Percentiles rank a stretch among this genome's conserved stretches.
phyloP scores from a whole-genome alignment of 495 filamentous ascomycete genomes.

The Parathielavia hyrcaniae region DNA sequence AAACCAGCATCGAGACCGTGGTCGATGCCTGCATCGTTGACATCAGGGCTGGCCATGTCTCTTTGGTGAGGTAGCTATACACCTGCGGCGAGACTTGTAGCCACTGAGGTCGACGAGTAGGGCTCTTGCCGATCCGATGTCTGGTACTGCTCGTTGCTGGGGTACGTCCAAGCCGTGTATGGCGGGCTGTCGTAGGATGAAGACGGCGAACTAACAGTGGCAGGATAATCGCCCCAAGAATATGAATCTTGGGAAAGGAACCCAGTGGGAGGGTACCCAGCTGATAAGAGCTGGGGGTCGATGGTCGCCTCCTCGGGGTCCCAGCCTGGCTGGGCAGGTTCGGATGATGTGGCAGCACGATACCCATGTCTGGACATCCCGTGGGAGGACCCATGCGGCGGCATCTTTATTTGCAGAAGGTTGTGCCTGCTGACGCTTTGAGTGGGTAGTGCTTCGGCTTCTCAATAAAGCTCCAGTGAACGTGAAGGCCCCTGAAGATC shows the following conservation, averaged over 20 bases:
- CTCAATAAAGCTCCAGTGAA: too few relatives aligned
- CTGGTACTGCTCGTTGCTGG: background rate
- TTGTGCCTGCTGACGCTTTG: background rate
- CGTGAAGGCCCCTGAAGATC: too few relatives aligned
- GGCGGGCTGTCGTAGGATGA: background rate
- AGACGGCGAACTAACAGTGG: background rate
- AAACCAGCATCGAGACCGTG: background rate
- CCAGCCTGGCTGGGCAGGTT: background rate
- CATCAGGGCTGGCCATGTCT: slow-evolving; percentile 5
- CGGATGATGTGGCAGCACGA: background rate
- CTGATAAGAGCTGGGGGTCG: slow-evolving; percentile 13
- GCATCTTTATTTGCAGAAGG: background rate
- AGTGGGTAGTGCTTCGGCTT: background rate
- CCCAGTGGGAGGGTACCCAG: background rate
- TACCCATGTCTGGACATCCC: background rate
- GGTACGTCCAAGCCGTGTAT: background rate
- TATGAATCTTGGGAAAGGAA: background rate
- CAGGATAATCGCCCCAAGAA: background rate
- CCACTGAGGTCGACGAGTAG: background rate
- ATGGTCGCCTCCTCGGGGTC: slow-evolving; percentile 11
- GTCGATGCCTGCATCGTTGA: slow-evolving; percentile 1
- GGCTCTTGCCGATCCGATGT: background rate
- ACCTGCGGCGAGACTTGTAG: background rate
- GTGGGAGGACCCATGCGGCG: background rate
- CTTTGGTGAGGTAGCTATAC: slow-evolving; percentile 8